Evolutionary conservation across 2,329 filamentous ascomycete genomes (phyloP).

Genomic region (Paraphoma chrysanthemicola): DNA sequence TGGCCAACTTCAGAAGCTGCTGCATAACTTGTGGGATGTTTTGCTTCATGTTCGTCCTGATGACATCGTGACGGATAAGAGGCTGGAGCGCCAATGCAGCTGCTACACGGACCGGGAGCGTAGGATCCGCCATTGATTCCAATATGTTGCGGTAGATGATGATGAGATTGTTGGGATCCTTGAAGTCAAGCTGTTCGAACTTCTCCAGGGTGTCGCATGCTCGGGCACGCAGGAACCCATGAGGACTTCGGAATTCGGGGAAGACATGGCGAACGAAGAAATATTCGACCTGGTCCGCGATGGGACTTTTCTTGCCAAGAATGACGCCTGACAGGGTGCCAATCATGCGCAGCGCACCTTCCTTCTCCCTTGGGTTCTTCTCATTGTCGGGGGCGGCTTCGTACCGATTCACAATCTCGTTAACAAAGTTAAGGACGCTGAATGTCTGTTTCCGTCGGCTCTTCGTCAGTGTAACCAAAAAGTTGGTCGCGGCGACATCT

Average conservation of each 20-base stretch:
- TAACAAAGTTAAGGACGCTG: constrained; percentile 92
- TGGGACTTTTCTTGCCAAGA: constrained; percentile 96
- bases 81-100: constrained; percentile 93
- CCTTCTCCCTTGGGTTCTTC: constrained; percentile 95
- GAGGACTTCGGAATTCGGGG: constrained; percentile 91
- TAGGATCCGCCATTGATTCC: constrained; percentile 94
- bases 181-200: constrained; percentile 96
- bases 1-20: constrained; percentile 93
- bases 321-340: constrained; percentile 93
- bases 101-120: constrained; percentile 90
- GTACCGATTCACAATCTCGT: constrained; percentile 92
- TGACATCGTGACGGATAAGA: constrained; percentile 92
- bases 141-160: constrained; percentile 96
- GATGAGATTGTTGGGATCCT: constrained; percentile 93
- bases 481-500: constrained; percentile 95
- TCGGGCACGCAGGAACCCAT: constrained; percentile 90
- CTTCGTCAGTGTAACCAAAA: constrained; percentile 93
- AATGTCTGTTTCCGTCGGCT: constrained; percentile 94
- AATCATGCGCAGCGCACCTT: constrained; percentile 96
- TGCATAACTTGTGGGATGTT: constrained; percentile 99
- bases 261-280: constrained; percentile 99
- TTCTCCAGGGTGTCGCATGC: constrained; percentile 98
- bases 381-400: constrained; percentile 82
- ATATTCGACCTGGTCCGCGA: constrained; percentile 96
- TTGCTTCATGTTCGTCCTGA: constrained; percentile 93